Conservation (phyloP, 2,329 filamentous ascomycete species). For the Pestalotiopsis sp. region DNA sequence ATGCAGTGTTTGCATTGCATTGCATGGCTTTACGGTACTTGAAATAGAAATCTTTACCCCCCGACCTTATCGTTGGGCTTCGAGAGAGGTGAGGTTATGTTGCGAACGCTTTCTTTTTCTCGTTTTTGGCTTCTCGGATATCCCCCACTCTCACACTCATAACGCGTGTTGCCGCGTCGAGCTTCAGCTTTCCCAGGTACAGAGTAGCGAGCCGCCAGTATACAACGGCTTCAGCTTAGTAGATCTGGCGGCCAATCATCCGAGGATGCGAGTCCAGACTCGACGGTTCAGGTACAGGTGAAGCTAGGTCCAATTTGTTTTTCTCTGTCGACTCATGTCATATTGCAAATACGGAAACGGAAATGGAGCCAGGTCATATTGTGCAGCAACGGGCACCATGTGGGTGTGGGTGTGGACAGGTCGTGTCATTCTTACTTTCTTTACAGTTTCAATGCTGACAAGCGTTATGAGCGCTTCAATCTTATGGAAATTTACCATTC, state of each 20-base stretch:
- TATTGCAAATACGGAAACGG: background rate
- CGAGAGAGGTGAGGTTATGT: too few relatives aligned
- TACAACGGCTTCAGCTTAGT: background rate
- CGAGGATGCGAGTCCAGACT: background rate
- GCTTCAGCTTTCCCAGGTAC: background rate
- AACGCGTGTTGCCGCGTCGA: too few relatives aligned
- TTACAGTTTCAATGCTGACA: background rate
- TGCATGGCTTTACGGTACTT: background rate
- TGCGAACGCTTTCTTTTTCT: too few relatives aligned
- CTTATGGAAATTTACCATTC: background rate
- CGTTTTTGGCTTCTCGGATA: too few relatives aligned
- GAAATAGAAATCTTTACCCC: background rate
- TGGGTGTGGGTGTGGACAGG: background rate
- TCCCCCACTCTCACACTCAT: too few relatives aligned
- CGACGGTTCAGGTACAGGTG: background rate
- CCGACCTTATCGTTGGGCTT: too few relatives aligned
- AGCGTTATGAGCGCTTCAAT: too few relatives aligned
- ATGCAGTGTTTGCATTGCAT: background rate
- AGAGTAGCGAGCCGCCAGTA: background rate
- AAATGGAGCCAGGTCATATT: background rate
- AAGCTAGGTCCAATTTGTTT: background rate
- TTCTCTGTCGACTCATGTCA: conserved; percentile 3
- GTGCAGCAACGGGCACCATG: background rate
- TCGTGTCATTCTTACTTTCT: background rate
- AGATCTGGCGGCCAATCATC: background rate